phyloP scores from a whole-genome alignment of 192 early-diverging fungal species.

The Backusella australiensis region DNA sequence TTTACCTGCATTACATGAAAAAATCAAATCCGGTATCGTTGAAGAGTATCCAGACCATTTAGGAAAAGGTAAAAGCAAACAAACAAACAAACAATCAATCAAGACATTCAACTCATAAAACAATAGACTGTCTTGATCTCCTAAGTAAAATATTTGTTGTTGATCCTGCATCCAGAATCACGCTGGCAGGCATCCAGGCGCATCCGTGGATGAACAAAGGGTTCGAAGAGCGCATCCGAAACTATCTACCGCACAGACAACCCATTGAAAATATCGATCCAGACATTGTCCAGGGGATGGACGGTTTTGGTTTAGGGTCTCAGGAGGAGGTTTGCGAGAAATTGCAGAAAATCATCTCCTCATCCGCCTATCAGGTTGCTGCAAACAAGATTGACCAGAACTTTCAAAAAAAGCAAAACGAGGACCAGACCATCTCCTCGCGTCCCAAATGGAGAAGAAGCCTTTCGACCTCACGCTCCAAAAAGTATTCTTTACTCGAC shows the following conservation, averaged over 20 bases:
- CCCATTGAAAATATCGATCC: slow-evolving; percentile 59
- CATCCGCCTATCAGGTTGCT: slow-evolving; percentile 45
- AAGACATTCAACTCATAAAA: neutral
- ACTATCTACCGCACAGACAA: slow-evolving; percentile 61
- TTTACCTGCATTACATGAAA: slow-evolving; percentile 80
- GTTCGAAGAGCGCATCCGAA: slow-evolving; percentile 56
- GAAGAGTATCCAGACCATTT: slow-evolving; percentile 72
- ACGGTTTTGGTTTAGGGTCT: slow-evolving; percentile 77
- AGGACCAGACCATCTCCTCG: neutral
- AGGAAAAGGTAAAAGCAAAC: slow-evolving; percentile 54
- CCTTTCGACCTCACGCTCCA: neutral
- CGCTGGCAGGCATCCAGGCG: slow-evolving; percentile 62
- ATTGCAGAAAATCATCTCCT: slow-evolving; percentile 47
- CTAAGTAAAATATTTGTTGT: slow-evolving; percentile 72
- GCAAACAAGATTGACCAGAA: slow-evolving; percentile 24
- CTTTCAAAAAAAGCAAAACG: slow-evolving; percentile 10
- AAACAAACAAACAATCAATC: neutral
- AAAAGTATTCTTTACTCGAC: neutral
- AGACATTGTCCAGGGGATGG: slow-evolving; percentile 65
- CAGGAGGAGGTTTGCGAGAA: slow-evolving; percentile 52
- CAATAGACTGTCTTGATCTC: slow-evolving; percentile 56
- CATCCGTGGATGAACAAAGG: slow-evolving; percentile 83
- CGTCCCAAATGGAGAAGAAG: slow-evolving; percentile 11
- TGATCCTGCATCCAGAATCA: slow-evolving; percentile 64
- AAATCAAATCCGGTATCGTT: slow-evolving; percentile 79